A percentile compares a stretch with the other conserved stretches of the same genome.
Conservation (phyloP, 108 stramenopile species). For the Aureococcus anophagefferens region DNA sequence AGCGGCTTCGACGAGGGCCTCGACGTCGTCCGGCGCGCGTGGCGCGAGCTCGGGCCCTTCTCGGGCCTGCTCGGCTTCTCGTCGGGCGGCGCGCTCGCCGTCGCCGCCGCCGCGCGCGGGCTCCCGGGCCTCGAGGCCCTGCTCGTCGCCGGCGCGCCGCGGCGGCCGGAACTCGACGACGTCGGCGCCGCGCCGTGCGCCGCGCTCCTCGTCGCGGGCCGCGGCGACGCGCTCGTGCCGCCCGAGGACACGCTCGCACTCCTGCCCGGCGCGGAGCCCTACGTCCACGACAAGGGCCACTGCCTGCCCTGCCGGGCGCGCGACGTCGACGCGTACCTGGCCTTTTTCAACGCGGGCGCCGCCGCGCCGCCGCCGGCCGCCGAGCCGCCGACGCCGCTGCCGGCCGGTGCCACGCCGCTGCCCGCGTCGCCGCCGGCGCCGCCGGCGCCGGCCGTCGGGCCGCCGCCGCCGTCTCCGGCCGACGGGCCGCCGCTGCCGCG, state of each 20-base stretch:
- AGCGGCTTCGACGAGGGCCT: neutral
- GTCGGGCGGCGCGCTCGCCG: conserved; percentile 10
- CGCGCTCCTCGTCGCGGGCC: conserved; percentile 11
- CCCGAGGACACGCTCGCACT: neutral
- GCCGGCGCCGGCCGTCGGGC: too few relatives aligned
- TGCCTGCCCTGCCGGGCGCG: conserved; percentile 3
- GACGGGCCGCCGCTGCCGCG: too few relatives aligned
- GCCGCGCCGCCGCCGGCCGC: too few relatives aligned
- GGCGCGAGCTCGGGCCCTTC: conserved; percentile 8
- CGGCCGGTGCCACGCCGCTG: too few relatives aligned
- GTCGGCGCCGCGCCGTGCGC: too few relatives aligned
- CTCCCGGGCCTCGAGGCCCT: conserved; percentile 7
- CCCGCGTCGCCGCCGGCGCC: too few relatives aligned
- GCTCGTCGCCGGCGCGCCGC: conserved; percentile 11
- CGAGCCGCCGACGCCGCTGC: too few relatives aligned
- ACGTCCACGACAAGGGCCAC: conserved; percentile 18
- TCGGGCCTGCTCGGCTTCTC: conserved; percentile 13
- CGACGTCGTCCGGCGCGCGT: neutral
- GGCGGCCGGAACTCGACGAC: neutral
- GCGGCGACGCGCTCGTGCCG: conserved; percentile 1
- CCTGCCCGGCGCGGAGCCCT: neutral
- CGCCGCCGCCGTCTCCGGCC: neutral
- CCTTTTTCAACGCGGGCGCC: neutral
- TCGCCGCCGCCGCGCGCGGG: neutral
- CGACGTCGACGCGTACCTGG: neutral